Evolutionary conservation across 768 basidiomycete genomes (phyloP), one percentile per base, ranked within the genome.

Genomic region (Chalciporus chontae): DNA sequence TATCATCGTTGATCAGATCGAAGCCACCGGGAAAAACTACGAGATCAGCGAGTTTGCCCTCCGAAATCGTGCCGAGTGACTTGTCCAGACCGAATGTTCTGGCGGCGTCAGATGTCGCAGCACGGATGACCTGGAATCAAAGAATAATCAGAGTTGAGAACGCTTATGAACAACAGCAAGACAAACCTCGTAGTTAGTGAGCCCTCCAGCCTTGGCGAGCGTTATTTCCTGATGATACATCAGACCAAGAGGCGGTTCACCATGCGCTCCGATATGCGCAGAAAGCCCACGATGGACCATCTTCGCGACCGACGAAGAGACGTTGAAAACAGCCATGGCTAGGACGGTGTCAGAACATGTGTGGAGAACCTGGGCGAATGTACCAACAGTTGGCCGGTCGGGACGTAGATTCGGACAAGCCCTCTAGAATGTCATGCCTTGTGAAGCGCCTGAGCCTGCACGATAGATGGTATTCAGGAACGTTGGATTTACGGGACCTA

Each of bases 191-290:
- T 86, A 89, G 58, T 84, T 85, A 23, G 69, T 80, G 55, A 88
- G 65, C 3, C 87, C 87, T 18, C 87, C 87, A 13, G 72, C 69
- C 40, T 72, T 70, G 21, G 83, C 72, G 62, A 85, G 86, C 45
- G 70, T 74, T 80, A 88, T 84, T 58, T 89, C 87, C 17, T 80
- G 78, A 51, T 89, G 87, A 56, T 88, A 90, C 69, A 85, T 85
- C n/a, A 83, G 60, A 0, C 87, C 87, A 10, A 86, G 64, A 0
- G 87, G 86, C 3, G 79, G 77, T 62, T 87, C 83, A 15, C 87
- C 87, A 58, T 89, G 87, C 0, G 85, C 85, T 19, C 86, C 87
- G 50, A 89, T 83, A 56, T 85, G 80, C 3, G 81, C 73, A 21
- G 73, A 70, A 14, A 87, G 64, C 11, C 85, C 86, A 48, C 74